These are phyloP conservation scores for Paracorniculantispora psalliotae DNA, from an alignment of 2,329 filamentous ascomycete species.

Conservation along the genomic window DNA sequence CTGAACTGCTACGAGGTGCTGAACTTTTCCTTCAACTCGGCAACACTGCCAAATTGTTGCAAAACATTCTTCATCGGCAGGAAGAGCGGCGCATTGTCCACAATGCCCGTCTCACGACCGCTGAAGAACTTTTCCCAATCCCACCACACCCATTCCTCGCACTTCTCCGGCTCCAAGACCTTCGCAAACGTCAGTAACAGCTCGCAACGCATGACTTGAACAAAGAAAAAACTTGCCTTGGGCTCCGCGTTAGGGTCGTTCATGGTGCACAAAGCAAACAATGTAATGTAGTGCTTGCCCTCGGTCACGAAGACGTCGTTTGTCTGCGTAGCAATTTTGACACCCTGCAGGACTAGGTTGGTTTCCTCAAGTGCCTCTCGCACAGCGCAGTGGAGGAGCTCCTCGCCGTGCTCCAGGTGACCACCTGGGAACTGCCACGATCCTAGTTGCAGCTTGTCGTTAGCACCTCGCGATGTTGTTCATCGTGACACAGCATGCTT, in stretches of 20 bases:
- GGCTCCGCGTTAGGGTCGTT: conserved; percentile 44
- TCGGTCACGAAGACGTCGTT: conserved; percentile 59
- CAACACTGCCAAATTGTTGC: conserved; percentile 19
- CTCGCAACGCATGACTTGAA: neutral
- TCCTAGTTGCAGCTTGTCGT: conserved; percentile 30
- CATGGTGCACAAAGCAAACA: conserved; percentile 58
- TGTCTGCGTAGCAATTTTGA: conserved; percentile 55
- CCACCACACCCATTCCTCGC: conserved; percentile 45
- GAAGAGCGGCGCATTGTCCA: conserved; percentile 24
- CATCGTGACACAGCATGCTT: conserved; percentile 15
- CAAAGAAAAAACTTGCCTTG: conserved; percentile 37
- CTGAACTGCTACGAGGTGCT: too few species aligned
- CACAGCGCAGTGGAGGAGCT: conserved; percentile 54
- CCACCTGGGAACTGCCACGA: conserved; percentile 68
- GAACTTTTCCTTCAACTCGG: conserved; percentile 16
- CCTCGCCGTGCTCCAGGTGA: conserved; percentile 67
- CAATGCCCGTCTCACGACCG: conserved; percentile 22
- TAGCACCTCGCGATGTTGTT: neutral
- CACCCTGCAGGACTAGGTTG: conserved; percentile 48
- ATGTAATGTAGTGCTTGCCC: conserved; percentile 69
- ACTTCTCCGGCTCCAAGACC: conserved; percentile 47
- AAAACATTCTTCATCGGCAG: conserved; percentile 29
- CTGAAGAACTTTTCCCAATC: conserved; percentile 38
- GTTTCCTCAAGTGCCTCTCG: conserved; percentile 71
- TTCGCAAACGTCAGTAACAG: neutral